Evolutionary conservation across 805 yeast species (phyloP).

Genomic region (Pichia kluyveri): DNA sequence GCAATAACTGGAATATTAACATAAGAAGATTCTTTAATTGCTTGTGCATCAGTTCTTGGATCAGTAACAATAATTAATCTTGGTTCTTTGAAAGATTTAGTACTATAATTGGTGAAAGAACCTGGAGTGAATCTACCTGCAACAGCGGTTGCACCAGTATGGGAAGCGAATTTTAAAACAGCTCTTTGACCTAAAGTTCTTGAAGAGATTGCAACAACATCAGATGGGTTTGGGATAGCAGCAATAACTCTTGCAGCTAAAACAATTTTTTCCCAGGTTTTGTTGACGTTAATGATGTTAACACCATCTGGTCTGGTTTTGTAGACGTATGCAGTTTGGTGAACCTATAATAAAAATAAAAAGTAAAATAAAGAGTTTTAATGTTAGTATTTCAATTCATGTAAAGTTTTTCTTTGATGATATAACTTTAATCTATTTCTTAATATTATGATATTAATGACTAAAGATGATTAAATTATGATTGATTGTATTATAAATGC

Average conservation of each 20-base stretch:
- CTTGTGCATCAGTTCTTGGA: constrained; percentile 99
- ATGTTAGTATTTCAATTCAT: constrained; percentile 7
- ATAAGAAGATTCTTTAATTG: constrained; percentile 99
- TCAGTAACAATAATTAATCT: constrained; percentile 98
- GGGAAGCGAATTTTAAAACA: constrained; percentile 97
- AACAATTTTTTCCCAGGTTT: constrained; percentile 99
- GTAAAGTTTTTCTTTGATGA: too few species aligned
- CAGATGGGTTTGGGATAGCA: constrained; percentile 97
- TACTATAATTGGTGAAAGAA: constrained; percentile 99
- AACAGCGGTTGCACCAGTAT: constrained; percentile 99
- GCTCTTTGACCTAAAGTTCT: constrained; percentile 99
- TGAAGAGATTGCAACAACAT: constrained; percentile 97
- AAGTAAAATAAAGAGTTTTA: constrained; percentile 2
- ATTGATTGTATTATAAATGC: neutral
- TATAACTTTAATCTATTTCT: too few species aligned
- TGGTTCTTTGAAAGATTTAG: constrained; percentile 99
- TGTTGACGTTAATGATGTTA: constrained; percentile 94
- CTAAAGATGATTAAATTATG: too few species aligned
- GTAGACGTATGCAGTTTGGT: constrained; percentile 94
- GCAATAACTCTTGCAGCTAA: constrained; percentile 99
- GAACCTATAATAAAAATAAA: constrained; percentile 46
- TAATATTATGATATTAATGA: too few species aligned
- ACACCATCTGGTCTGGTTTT: constrained; percentile 99
- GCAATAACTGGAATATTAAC: constrained; percentile 99
- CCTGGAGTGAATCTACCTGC: constrained; percentile 99